A percentile compares a stretch with the other conserved stretches of the same genome.
These are phyloP conservation scores for Papilionanthe hybrid DNA, from an alignment of 116 monocot species.

Conservation along the genomic window DNA sequence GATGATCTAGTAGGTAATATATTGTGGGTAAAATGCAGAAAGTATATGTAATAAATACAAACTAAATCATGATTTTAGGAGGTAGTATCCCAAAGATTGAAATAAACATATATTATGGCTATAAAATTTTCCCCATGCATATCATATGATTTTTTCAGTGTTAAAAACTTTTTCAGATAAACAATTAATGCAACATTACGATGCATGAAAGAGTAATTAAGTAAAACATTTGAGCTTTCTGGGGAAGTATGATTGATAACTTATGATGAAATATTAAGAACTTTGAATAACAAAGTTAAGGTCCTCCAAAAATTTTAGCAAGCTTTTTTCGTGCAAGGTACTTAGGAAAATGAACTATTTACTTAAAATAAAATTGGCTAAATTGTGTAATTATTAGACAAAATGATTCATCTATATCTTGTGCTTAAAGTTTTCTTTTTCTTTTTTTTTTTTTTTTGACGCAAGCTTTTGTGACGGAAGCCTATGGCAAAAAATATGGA, in stretches of 20 bases:
- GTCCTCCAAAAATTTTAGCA: no score
- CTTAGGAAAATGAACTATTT: background rate
- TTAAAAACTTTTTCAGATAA: background rate
- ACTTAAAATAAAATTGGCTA: background rate
- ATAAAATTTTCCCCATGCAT: background rate
- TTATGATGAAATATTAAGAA: no score
- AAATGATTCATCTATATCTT: no score
- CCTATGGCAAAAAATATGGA: background rate
- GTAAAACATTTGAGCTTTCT: background rate
- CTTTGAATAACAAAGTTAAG: no score
- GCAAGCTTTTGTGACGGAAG: background rate
- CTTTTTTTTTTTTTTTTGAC: background rate
- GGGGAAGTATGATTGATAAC: no score
- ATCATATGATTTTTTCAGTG: background rate
- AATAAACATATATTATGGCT: no score
- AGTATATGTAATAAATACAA: no score
- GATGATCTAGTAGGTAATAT: background rate
- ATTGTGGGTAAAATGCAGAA: no score
- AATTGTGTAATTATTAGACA: background rate
- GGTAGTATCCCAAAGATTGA: no score
- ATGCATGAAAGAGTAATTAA: background rate
- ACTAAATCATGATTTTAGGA: no score
- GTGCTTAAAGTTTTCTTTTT: background rate
- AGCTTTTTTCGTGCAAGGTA: no score
- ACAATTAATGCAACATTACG: background rate